Evolutionary conservation across 192 early-diverging fungal species (phyloP), one percentile per base, ranked within the genome.

Genomic region (Entomortierella chlamydospora): DNA sequence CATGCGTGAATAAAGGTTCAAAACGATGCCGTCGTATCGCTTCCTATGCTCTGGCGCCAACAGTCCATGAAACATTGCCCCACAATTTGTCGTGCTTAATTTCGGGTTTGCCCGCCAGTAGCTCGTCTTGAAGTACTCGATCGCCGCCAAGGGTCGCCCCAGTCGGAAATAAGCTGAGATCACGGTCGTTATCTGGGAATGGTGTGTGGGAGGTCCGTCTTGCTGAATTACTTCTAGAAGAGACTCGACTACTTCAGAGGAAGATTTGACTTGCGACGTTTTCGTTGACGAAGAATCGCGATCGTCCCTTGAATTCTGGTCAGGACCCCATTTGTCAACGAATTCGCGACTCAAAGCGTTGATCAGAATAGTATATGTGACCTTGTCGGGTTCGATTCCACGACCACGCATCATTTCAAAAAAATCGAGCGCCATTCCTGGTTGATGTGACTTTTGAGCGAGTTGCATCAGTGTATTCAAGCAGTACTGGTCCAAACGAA

Each of bases 321-420:
- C 20, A 17, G 15, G 2, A 12, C 20, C 6, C 22, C 15, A 26
- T 11, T 8, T 18, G 4, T 47, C 9, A 20, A 49, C 67, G 29
- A 59, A 59, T 6, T 64, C 61, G 0, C 55, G 42, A n/a, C 73
- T 78, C n/a, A 78, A 29, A 29, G 73, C 28, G 30, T 78, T 78
- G 55, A 68, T 25, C 33, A 78, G 29, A 42, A 78, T 78, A 0
- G 73, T 78, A 31, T 52, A 70, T 0, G 73, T 78, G 13, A 69
- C 55, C 9, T 64, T 57, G 25, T 78, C 73, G 0, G 73, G 60
- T 55, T 58, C 61, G 11, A 78, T 68, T 10, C 73, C 73, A 37
- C 67, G 66, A 34, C 73, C 60, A 15, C 73, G 60, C 73, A 78
- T 78, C 61, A 78, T 69, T 52, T 78, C 73, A 34, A 78, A 78